phyloP scores from a whole-genome alignment of 2,329 filamentous ascomycete genomes.

The Cladosporium sp. region DNA sequence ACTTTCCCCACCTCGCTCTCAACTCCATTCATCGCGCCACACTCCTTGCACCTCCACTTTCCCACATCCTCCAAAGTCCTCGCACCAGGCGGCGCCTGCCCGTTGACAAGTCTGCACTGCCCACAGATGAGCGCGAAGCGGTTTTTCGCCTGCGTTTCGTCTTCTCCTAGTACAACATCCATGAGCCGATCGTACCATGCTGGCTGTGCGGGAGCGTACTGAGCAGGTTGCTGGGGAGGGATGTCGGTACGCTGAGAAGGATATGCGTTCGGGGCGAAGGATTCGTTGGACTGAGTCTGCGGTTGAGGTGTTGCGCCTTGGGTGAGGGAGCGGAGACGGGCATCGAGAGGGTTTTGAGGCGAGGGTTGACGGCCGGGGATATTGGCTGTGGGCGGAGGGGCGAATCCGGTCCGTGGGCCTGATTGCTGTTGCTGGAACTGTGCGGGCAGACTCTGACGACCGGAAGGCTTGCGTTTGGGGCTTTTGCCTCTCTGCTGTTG shows the following conservation, averaged over 20 bases:
- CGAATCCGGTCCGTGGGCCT: constrained; percentile 54
- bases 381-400: constrained; percentile 62
- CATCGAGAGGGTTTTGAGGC: constrained; percentile 17
- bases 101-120: constrained; percentile 83
- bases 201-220: constrained; percentile 25
- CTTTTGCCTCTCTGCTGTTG: constrained; percentile 20
- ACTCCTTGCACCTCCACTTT: constrained; percentile 83
- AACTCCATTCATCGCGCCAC: constrained; percentile 74
- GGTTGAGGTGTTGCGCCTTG: constrained; percentile 25
- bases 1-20: constrained; percentile 71
- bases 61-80: constrained; percentile 74
- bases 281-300: constrained; percentile 16
- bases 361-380: constrained; percentile 42
- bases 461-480: constrained; percentile 26
- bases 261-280: constrained; percentile 70
- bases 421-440: constrained; percentile 20
- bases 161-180: constrained; percentile 87
- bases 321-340: constrained; percentile 1
- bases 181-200: constrained; percentile 93
- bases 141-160: constrained; percentile 89
- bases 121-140: constrained; percentile 81
- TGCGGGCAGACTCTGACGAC: constrained; percentile 13
- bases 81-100: constrained; percentile 86
- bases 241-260: constrained; percentile 34
- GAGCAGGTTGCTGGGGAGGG: constrained; percentile 14